phyloP scores from a whole-genome alignment of 2,329 filamentous ascomycete species.

The Aspergillus alliaceus region DNA sequence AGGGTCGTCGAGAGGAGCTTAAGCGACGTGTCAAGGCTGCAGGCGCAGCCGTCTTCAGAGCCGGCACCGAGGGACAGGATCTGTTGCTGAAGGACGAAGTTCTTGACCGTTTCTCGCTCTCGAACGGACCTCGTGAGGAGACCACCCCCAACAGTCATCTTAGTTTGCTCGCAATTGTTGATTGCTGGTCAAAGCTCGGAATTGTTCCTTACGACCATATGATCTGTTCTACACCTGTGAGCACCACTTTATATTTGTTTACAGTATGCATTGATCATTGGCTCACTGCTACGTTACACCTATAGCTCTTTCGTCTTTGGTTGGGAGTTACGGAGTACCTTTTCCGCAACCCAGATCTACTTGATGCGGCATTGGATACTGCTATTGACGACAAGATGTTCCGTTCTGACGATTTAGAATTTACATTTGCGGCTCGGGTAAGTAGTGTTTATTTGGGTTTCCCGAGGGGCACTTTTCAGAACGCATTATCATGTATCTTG shows the following conservation, averaged over 20 bases:
- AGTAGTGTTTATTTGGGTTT: constrained; percentile 24
- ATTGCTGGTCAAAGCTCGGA: constrained; percentile 92
- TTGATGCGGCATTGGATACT: constrained; percentile 82
- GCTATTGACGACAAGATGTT: constrained; percentile 89
- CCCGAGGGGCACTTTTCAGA: too few relatives aligned
- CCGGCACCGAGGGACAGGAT: constrained; percentile 54
- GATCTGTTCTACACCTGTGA: constrained; percentile 91
- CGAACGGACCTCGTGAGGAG: constrained; percentile 63
- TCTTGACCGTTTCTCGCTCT: constrained; percentile 84
- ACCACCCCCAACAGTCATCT: constrained; percentile 87
- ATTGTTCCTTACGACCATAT: constrained; percentile 99
- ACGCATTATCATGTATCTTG: too few relatives aligned
- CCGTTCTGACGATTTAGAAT: constrained; percentile 93
- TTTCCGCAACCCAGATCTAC: constrained; percentile 76
- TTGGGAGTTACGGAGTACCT: constrained; percentile 96
- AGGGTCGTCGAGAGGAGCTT: constrained; percentile 74
- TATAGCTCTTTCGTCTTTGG: constrained; percentile 84
- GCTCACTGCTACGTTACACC: constrained; percentile 1
- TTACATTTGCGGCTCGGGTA: constrained; percentile 87
- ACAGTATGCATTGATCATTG: not conserved
- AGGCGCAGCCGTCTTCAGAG: constrained; percentile 68
- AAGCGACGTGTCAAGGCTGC: constrained; percentile 74
- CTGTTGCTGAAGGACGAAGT: constrained; percentile 76
- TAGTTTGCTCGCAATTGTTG: constrained; percentile 90
- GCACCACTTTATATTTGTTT: constrained; percentile 25